A percentile compares a stretch with the other conserved stretches of the same genome.
Evolutionary conservation across 495 filamentous ascomycete species (phyloP).

Genomic region (Penicillium maclennaniae): DNA sequence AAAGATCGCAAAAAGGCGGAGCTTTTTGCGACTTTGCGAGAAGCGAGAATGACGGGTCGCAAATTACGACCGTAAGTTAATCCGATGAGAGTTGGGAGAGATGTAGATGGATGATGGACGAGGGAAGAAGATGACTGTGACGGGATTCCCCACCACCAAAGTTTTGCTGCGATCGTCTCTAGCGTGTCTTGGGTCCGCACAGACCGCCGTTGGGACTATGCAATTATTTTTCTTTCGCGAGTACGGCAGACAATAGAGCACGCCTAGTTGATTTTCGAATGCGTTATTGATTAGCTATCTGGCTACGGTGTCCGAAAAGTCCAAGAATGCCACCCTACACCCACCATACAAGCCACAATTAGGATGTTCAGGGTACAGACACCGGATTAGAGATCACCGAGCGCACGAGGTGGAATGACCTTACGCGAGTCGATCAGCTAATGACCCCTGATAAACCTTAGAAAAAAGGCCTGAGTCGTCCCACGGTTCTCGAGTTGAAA

Average conservation of each 20-base stretch:
- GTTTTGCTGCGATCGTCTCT: slow-evolving; percentile 25
- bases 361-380: neutral
- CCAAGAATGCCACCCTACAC: neutral
- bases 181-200: slow-evolving; percentile 19
- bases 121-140: slow-evolving; percentile 21
- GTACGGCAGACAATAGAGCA: neutral
- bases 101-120: slow-evolving; percentile 7
- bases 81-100: neutral
- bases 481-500: neutral
- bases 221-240: neutral
- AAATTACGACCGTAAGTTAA: neutral
- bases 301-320: neutral
- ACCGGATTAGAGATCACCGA: slow-evolving; percentile 1
- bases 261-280: neutral
- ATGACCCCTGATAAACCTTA: slow-evolving; percentile 9
- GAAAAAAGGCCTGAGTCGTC: neutral
- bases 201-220: slow-evolving; percentile 14
- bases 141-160: slow-evolving; percentile 24
- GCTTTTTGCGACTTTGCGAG: slow-evolving; percentile 16
- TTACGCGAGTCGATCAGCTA: slow-evolving; percentile 21
- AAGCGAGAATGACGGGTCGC: slow-evolving; percentile 1
- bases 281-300: neutral
- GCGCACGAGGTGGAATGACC: slow-evolving; percentile 15
- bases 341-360: neutral
- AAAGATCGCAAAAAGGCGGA: slow-evolving; percentile 21